Conservation (phyloP, 2,329 filamentous ascomycete species). For the Colletotrichum endophyticum region DNA sequence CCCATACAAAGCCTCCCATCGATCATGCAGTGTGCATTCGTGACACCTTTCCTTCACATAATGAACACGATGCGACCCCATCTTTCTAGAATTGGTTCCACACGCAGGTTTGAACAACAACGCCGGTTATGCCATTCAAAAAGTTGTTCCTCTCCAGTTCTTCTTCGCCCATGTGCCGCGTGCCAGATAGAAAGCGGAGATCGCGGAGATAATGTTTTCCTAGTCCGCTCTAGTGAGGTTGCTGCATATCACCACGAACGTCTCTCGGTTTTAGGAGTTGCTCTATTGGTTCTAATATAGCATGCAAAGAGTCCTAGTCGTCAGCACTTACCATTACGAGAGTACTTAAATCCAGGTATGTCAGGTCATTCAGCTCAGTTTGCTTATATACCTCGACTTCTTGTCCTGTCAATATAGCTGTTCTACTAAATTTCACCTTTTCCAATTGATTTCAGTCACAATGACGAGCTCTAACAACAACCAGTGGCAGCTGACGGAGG, state of each 20-base stretch:
- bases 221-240: not conserved
- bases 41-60: not conserved
- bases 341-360: not conserved
- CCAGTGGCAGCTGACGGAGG: not conserved
- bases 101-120: fast-evolving
- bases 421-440: not conserved
- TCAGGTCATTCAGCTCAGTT: not conserved
- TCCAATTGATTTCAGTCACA: not conserved
- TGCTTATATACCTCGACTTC: not conserved
- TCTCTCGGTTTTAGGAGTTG: not conserved
- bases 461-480: not conserved
- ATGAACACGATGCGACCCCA: not conserved
- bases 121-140: not conserved
- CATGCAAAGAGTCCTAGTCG: not conserved
- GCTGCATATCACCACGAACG: not conserved
- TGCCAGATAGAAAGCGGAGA: not conserved
- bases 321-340: not conserved
- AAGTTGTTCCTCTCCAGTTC: not conserved
- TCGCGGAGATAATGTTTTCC: not conserved
- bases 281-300: not conserved
- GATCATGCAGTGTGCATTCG: not conserved
- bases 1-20: not conserved
- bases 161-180: not conserved
- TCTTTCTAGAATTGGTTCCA: not conserved
- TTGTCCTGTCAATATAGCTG: not conserved